These are phyloP conservation scores for Cyclostephanos tholiformis DNA, from an alignment of 108 stramenopile genomes.

Conservation along the genomic window DNA sequence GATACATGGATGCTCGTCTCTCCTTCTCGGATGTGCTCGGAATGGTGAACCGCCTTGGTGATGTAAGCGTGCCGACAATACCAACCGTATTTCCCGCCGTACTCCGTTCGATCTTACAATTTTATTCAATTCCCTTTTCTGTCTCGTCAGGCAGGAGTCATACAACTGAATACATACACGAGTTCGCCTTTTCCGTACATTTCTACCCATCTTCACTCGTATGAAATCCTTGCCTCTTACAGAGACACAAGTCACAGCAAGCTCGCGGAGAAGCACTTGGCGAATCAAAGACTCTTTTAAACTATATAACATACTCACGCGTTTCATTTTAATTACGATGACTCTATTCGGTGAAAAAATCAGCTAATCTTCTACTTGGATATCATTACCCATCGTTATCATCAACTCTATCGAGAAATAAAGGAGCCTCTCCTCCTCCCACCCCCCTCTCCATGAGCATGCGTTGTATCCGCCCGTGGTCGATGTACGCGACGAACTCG, in stretches of 20 bases:
- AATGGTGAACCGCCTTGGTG: constrained; percentile 61
- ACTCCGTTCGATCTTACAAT: neutral
- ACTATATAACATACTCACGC: neutral
- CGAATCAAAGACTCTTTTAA: constrained; percentile 31
- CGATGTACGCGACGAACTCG: constrained; percentile 46
- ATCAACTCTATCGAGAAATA: constrained; percentile 44
- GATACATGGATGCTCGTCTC: constrained; percentile 66
- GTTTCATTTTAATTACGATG: neutral
- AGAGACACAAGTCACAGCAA: constrained; percentile 52
- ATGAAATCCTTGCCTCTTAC: constrained; percentile 59
- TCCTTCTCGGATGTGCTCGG: constrained; percentile 52
- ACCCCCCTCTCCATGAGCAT: constrained; percentile 33
- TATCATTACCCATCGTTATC: neutral
- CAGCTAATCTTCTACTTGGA: neutral
- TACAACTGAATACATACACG: constrained; percentile 49
- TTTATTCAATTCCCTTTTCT: neutral
- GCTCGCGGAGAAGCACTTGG: constrained; percentile 61
- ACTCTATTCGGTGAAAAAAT: neutral
- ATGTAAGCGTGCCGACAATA: constrained; percentile 39
- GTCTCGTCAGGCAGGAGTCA: constrained; percentile 43
- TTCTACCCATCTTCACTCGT: constrained; percentile 54
- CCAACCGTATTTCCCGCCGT: neutral
- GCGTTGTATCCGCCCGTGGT: constrained; percentile 41
- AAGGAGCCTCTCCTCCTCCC: constrained; percentile 22
- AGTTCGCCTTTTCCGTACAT: constrained; percentile 63